Percentiles rank a stretch among this genome's conserved stretches.
phyloP scores from a whole-genome alignment of 2,329 filamentous ascomycete genomes.

The Acrodontium crateriforme region DNA sequence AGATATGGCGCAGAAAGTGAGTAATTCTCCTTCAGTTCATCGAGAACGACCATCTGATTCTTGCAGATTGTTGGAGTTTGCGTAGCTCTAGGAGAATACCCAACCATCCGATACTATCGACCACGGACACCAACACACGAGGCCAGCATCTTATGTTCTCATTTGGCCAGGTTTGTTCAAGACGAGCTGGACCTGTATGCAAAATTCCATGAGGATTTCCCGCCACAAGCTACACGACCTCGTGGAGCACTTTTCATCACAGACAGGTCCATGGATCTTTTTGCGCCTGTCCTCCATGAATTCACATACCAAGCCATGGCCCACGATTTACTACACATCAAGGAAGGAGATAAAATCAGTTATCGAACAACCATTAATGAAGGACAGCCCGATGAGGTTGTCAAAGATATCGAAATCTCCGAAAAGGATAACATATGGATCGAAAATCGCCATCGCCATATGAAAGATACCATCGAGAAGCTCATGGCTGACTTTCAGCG shows the following conservation, averaged over 20 bases:
- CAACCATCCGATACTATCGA: constrained; percentile 80
- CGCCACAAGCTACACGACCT: constrained; percentile 62
- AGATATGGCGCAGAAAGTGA: constrained; percentile 72
- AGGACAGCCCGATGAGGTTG: constrained; percentile 53
- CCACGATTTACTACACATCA: constrained; percentile 78
- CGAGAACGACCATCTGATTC: constrained; percentile 2
- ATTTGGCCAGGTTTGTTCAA: constrained; percentile 82
- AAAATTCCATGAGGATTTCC: constrained; percentile 71
- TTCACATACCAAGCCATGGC: constrained; percentile 99
- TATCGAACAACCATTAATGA: constrained; percentile 72
- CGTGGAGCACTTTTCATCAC: constrained; percentile 74
- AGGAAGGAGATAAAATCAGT: constrained; percentile 75
- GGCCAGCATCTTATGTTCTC: constrained; percentile 71
- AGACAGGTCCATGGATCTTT: constrained; percentile 84
- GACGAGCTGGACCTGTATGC: constrained; percentile 83
- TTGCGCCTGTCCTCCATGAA: constrained; percentile 79
- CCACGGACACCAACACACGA: constrained; percentile 67
- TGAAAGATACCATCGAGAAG: constrained; percentile 95
- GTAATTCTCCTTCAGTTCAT: neutral
- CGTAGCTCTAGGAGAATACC: constrained; percentile 84
- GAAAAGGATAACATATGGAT: constrained; percentile 94
- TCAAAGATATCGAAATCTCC: constrained; percentile 80
- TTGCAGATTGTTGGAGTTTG: constrained; percentile 69
- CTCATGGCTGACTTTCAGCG: constrained; percentile 84
- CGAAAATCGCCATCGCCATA: constrained; percentile 84